Evolutionary conservation across 2,329 filamentous ascomycete genomes (phyloP), one percentile per base, ranked within the genome.

Genomic region (Neofusicoccum cordaticola): DNA sequence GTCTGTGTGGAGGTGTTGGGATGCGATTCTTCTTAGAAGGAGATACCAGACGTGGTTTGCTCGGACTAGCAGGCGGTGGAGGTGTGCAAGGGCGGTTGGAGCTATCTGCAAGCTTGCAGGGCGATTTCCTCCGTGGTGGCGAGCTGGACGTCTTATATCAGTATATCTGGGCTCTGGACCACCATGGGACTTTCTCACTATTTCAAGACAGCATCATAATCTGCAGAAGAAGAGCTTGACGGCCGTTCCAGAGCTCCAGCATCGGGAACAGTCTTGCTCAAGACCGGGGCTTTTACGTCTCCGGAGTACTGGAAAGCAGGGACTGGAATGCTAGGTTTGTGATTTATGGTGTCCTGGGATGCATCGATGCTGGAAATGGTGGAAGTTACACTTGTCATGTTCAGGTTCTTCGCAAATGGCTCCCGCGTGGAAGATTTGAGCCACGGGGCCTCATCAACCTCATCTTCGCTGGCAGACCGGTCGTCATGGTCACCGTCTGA

Each of bases 21-120:
- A 77, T 75, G 0, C 67, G 12, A 66, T 66, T 63, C 70, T 75
- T 62, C 63, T 78, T 78, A 0, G 74, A 76, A 1, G 76, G 76
- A 9, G 75, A 77, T 13, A 73, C 71, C 13, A 77, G 73, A 63
- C 75, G 76, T 11, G 64, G 34, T 5, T 62, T 64, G 2, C 70
- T 69, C 0, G 74, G 75, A 50, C 71, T 73, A 1, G 62, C 39
- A 42, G 69, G 70, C n/a, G 67, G 68, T 5, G 70, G 63, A 6
- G 74, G 76, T 17, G 76, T 78, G 7, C 61, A 64, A 22, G 75
- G 71, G 11, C 74, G 73, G 27, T 73, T 66, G 27, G 50, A 39
- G n/a, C 22, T 11, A 4, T 74, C 72, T 12, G 71, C 72, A 11
- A 70, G 70, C 68, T 78, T 78, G 41, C 69, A 64, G 3, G 75